A percentile compares a stretch with the other conserved stretches of the same genome.
Conservation (phyloP, 106 monocot species). For the Dioscorea alata region DNA sequence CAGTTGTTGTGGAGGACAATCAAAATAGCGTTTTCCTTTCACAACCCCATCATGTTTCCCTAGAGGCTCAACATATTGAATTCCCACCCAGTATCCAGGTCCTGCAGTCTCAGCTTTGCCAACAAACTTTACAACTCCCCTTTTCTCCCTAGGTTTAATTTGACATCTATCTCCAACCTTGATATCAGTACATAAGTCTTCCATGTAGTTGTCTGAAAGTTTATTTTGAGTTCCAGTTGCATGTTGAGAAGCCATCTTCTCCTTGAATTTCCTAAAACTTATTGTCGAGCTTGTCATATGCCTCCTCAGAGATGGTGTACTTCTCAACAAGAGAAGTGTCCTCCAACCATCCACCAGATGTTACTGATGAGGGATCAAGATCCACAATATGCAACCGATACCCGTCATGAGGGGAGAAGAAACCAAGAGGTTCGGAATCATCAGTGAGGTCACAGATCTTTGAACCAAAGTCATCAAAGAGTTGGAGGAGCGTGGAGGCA, state of each 20-base stretch:
- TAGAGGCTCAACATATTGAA: conserved; percentile 94
- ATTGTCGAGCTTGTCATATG: conserved; percentile 75
- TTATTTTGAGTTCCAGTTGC: conserved; percentile 32
- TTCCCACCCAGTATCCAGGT: conserved; percentile 87
- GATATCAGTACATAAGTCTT: conserved; percentile 69
- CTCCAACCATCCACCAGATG: too few relatives aligned
- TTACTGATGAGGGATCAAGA: too few relatives aligned
- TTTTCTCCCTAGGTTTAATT: conserved; percentile 82
- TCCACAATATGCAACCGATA: too few relatives aligned
- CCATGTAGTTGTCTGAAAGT: conserved; percentile 71
- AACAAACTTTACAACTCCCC: conserved; percentile 90
- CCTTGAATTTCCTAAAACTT: conserved; percentile 89
- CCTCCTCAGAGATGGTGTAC: too few relatives aligned
- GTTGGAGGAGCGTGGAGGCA: conserved; percentile 74
- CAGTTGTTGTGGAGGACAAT: too few relatives aligned
- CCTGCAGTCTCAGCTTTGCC: conserved; percentile 74
- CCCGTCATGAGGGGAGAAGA: too few relatives aligned
- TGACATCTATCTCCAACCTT: conserved; percentile 96
- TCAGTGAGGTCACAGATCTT: too few relatives aligned
- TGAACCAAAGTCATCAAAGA: conserved; percentile 63
- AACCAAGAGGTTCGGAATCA: too few relatives aligned
- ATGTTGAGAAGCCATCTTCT: conserved; percentile 63
- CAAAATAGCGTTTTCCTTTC: too few relatives aligned
- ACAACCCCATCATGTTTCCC: conserved; percentile 98
- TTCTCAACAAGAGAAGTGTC: too few relatives aligned